phyloP scores from a whole-genome alignment of 2,329 filamentous ascomycete species.

The Lasiodiplodia sp. region DNA sequence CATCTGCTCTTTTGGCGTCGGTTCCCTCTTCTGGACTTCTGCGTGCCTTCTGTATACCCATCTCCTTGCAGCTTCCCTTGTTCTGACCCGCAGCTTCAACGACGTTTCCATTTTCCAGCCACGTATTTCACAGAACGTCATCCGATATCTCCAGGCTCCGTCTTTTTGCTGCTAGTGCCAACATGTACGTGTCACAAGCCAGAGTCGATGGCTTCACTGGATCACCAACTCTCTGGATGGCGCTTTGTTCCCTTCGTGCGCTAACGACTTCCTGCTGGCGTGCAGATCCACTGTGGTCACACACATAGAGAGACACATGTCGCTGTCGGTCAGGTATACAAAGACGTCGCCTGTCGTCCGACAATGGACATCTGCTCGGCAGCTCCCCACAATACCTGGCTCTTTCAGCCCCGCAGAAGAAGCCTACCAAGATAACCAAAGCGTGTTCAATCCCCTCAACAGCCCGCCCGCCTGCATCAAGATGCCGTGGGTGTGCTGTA shows the following conservation, averaged over 20 bases:
- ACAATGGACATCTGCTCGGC: not conserved
- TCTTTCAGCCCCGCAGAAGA: not conserved
- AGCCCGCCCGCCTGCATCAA: not conserved
- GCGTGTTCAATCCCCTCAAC: not conserved
- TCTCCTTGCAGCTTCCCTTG: not conserved
- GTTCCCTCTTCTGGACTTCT: not conserved
- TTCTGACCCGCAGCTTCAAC: too few species aligned
- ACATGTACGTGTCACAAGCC: constrained; percentile 1
- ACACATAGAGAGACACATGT: constrained; percentile 14
- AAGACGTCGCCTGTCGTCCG: constrained; percentile 4
- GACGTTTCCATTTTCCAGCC: not conserved
- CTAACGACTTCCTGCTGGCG: constrained; percentile 7
- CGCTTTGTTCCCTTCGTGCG: constrained; percentile 6
- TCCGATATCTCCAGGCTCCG: not conserved
- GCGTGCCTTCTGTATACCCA: constrained; percentile 1
- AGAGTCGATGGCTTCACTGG: not conserved
- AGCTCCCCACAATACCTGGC: not conserved
- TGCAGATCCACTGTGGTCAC: not conserved
- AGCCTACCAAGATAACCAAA: not conserved
- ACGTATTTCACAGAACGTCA: not conserved
- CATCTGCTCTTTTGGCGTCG: not conserved
- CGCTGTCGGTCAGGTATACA: constrained; percentile 14
- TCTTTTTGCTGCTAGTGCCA: not conserved
- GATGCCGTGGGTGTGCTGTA: constrained; percentile 22
- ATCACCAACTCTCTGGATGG: not conserved